A percentile compares a stretch with the other conserved stretches of the same genome.
Evolutionary conservation across 2,329 filamentous ascomycete genomes (phyloP).

Genomic region (Ophiocordyceps australis): DNA sequence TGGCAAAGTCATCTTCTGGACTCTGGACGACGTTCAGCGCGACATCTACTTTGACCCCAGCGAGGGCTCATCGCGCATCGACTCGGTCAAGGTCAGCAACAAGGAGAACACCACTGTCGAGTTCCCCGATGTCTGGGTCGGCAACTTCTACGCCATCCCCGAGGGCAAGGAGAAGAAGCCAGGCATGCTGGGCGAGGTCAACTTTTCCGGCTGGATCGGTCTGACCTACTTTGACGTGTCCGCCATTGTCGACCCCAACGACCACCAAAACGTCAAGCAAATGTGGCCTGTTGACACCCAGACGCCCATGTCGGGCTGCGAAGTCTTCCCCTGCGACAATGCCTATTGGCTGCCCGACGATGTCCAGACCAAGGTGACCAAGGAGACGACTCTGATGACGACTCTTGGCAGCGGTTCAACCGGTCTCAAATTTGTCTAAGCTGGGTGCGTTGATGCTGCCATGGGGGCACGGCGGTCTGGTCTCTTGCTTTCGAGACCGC

Average conservation of each 20-base stretch:
- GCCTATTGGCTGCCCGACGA: constrained; percentile 35
- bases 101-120: constrained; percentile 18
- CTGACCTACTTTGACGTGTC: constrained; percentile 39
- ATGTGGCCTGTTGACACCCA: constrained; percentile 24
- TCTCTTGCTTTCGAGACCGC: too few species aligned
- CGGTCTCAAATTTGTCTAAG: constrained; percentile 6
- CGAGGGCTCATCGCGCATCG: constrained; percentile 15
- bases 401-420: constrained; percentile 22
- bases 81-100: constrained; percentile 19
- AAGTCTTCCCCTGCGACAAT: constrained; percentile 31
- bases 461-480: too few species aligned
- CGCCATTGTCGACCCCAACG: constrained; percentile 33
- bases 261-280: constrained; percentile 32
- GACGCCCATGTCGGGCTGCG: constrained; percentile 28
- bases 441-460: too few species aligned
- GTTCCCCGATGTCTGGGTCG: constrained; percentile 25
- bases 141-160: constrained; percentile 31
- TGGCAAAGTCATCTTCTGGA: constrained; percentile 37
- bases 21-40: constrained; percentile 31
- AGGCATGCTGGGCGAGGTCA: constrained; percentile 35
- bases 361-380: constrained; percentile 33
- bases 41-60: constrained; percentile 31
- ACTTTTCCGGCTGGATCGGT: constrained; percentile 27
- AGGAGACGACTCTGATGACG: constrained; percentile 28
- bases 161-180: constrained; percentile 20